These are phyloP conservation scores for Scheffersomyces titani DNA, from an alignment of 1,139 yeast genomes.

Conservation along the genomic window DNA sequence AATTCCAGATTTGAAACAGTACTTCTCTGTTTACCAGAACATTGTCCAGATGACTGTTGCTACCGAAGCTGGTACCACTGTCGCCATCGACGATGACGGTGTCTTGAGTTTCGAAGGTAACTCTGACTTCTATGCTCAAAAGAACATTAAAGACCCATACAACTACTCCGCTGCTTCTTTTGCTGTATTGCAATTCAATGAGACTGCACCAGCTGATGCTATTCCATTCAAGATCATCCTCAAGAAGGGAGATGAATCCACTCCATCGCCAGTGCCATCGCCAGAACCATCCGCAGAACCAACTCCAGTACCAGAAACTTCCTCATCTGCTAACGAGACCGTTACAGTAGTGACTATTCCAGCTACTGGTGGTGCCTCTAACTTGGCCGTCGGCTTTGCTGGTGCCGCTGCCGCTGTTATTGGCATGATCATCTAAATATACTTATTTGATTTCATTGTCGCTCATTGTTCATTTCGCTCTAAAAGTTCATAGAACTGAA, in stretches of 20 bases:
- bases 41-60: constrained; percentile 17
- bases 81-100: constrained; percentile 20
- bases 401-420: neutral
- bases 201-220: constrained; percentile 18
- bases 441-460: neutral
- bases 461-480: neutral
- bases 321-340: neutral
- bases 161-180: constrained; percentile 28
- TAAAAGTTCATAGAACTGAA: neutral
- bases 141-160: constrained; percentile 46
- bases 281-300: neutral
- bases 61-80: constrained; percentile 7
- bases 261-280: neutral
- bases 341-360: neutral
- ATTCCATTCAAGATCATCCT: constrained; percentile 20
- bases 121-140: constrained; percentile 38
- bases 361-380: neutral
- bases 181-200: constrained; percentile 20
- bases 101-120: constrained; percentile 31
- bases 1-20: neutral
- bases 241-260: neutral
- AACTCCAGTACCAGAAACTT: neutral
- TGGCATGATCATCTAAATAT: neutral
- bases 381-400: neutral
- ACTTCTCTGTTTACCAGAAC: constrained; percentile 7